phyloP scores from a whole-genome alignment of 1,139 yeast genomes.

The Lodderomyces pseudojiufengensis region DNA sequence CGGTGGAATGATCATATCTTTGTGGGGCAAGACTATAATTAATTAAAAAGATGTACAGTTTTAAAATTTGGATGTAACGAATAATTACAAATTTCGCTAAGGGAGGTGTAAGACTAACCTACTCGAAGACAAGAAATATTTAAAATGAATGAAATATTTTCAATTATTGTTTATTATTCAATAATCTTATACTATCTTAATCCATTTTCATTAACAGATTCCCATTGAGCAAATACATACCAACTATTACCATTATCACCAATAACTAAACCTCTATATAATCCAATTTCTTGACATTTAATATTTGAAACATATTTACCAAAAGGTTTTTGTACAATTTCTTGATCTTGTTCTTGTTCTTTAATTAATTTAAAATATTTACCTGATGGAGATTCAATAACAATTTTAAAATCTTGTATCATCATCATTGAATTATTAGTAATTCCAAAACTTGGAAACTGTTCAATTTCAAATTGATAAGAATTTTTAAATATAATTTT shows the following conservation, averaged over 20 bases:
- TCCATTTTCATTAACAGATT: slow-evolving; percentile 16
- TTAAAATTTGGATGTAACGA: too few relatives aligned
- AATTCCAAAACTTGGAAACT: slow-evolving; percentile 61
- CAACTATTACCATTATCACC: slow-evolving; percentile 80
- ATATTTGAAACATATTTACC: slow-evolving; percentile 59
- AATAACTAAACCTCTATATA: slow-evolving; percentile 78
- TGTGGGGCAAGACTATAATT: too few relatives aligned
- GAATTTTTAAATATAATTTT: slow-evolving; percentile 53
- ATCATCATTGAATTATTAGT: slow-evolving; percentile 34
- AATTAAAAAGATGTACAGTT: too few relatives aligned
- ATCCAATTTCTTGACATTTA: slow-evolving; percentile 67
- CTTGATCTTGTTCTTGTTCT: slow-evolving; percentile 20
- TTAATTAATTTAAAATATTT: slow-evolving; percentile 60
- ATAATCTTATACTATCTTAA: too few relatives aligned
- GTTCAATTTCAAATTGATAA: slow-evolving; percentile 61
- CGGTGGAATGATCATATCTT: too few relatives aligned
- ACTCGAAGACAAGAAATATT: too few relatives aligned
- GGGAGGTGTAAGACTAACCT: too few relatives aligned
- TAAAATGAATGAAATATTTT: too few relatives aligned
- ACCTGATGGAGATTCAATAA: slow-evolving; percentile 82
- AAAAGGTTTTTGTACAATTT: slow-evolving; percentile 26
- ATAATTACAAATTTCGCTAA: too few relatives aligned
- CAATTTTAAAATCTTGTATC: slow-evolving; percentile 53
- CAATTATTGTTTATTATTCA: too few relatives aligned
- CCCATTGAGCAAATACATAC: slow-evolving; percentile 94